Evolutionary conservation across 2,329 filamentous ascomycete species (phyloP), one percentile per base, ranked within the genome.

Genomic region (Graphiopsis chlorocephala): DNA sequence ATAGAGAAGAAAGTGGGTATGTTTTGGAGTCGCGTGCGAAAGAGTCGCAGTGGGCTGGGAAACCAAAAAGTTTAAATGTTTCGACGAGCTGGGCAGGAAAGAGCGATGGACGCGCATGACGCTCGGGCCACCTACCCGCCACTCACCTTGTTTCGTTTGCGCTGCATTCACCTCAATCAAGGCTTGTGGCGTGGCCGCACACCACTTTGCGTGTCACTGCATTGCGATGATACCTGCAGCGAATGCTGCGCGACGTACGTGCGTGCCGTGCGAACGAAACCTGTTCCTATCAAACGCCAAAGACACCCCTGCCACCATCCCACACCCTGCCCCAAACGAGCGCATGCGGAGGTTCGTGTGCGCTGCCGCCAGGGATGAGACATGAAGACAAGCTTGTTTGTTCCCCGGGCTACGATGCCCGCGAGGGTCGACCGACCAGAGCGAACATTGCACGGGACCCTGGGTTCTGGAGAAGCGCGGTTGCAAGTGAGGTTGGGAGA

Each of bases 91-190:
- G 48, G 60, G 48, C 38, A 50, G 29, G 60, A 29, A 50, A 14
- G 60, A 15, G 60, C 55, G 31, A 58, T 28, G 29, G 35, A 58
- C 33, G 31, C 29, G 29, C 35, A 62, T 42, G 23, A 33, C 60
- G 48, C 60, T 29, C 48, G 60, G 33, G 31, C 48, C 60, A 29
- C 31, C 15, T 55, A 42, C 60, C 60, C 48, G 60, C 60, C 60
- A 62, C 60, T 55, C 48, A 35, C 47, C 60, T 62, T 62, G 60
- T 62, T 62, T 62, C 47, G 60, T 62, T 62, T 62, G 60, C 60
- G 42, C 48, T 42, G 60, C 60, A 53, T 17, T 28, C 48, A 62
- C 45, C 38, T 17, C 29, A 61, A 28, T 38, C 45, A 23, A 52
- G 42, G 20, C 53, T n/a, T 50, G 60, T 62, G 60, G 60, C 60